phyloP scores from a whole-genome alignment of 257 asterid species.

The Gynochthodes officinalis region DNA sequence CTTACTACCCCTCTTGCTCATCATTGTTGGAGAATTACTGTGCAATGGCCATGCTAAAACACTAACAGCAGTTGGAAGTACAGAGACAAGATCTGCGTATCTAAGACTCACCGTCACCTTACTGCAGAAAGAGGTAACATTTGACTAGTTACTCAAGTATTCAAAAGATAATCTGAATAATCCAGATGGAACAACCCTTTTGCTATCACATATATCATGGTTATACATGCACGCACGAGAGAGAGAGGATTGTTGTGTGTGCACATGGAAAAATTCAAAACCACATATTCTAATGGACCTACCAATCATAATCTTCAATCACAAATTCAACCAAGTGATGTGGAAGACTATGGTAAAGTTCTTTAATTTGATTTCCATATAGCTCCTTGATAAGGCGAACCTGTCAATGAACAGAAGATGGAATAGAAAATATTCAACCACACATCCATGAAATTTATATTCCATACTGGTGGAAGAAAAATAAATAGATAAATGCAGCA shows the following conservation, averaged over 20 bases:
- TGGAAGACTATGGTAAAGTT: constrained; percentile 90
- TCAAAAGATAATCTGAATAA: not conserved
- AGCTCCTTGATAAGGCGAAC: constrained; percentile 90
- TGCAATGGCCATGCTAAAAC: constrained; percentile 86
- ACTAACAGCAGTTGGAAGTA: constrained; percentile 72
- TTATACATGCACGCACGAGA: not conserved
- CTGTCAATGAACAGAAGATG: constrained; percentile 45
- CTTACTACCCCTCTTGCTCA: constrained; percentile 40
- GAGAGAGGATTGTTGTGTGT: not conserved
- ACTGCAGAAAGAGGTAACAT: constrained; percentile 41
- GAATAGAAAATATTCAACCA: not conserved
- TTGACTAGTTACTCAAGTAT: not conserved
- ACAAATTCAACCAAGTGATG: constrained; percentile 80
- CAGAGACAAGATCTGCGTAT: constrained; percentile 67
- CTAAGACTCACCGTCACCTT: constrained; percentile 79
- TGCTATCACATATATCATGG: not conserved
- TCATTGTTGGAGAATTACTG: constrained; percentile 34
- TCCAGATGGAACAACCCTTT: not conserved
- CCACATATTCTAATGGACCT: constrained; percentile 17
- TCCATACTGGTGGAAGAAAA: not conserved
- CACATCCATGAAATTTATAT: not conserved
- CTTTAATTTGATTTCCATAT: constrained; percentile 92
- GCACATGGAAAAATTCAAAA: not conserved
- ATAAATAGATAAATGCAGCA: not conserved
- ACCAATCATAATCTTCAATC: constrained; percentile 80